Base-by-base conservation (phyloP, 345 rosid genomes). In the Limnanthes douglasii region DNA sequence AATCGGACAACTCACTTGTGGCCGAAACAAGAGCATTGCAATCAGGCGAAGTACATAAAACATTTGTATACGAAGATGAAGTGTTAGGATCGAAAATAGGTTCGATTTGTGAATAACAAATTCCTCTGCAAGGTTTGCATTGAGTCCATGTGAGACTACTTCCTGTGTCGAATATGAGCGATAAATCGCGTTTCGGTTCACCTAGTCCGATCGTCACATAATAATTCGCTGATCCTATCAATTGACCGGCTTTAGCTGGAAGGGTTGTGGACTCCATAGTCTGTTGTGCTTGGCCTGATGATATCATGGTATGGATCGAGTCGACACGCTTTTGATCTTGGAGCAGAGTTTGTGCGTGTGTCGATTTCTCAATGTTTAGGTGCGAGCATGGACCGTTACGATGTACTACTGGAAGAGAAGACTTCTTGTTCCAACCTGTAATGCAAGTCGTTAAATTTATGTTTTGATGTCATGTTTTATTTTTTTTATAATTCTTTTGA, bases 121-220 rank as follows among this genome's bases (percentile, higher is more conserved):
- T 49, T 29, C 1, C 12, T 3, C 22, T 64, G 18, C 90, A 78
- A 4, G 81, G 80, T 21, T 64, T 18, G 13, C 86, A 75, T 3
- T 72, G 78, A 2, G 73, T 72, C 86, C 93, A 75, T 0, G 93
- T 72, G 34, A 75, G 41, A 44, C 69, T 82, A 18, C 93, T 75
- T 5, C 86, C 93, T 0, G 86, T 75, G 43, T 75, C 93, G 12
- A 72, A 75, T 18, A 67, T 48, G 26, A 79, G 63, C 9, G 77
- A 46, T 0, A 64, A 16, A 0, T 65, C 65, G 20, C 47, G 48
- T 17, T 67, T 70, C 0, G 93, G 93, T 6, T 65, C 55, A 21
- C 86, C 93, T 8, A 79, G 31, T 20, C 78, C 82, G 28, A 79
- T 71, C 0, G 68, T 57, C 0, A 72, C 82, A 2, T 75, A 17